Evolutionary conservation across 2,329 filamentous ascomycete genomes (phyloP).

Genomic region (Colletotrichum lindemuthianum): DNA sequence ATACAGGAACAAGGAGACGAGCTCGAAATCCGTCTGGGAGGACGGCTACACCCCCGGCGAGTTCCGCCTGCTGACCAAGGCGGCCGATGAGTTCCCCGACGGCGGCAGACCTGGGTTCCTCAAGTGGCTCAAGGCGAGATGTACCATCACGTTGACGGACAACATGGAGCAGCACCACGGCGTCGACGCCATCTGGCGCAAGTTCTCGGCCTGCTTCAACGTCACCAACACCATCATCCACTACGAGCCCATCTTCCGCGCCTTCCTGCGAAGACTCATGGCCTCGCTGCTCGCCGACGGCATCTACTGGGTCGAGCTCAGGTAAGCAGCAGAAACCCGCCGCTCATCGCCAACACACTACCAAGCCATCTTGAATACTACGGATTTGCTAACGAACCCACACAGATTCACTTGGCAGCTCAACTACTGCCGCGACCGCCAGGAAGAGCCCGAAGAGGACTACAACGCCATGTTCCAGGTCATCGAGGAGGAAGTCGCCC

Average conservation of each 20-base stretch:
- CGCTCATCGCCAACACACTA: background rate
- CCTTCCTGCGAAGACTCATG: slow-evolving; percentile 74
- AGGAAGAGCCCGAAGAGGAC: slow-evolving; percentile 69
- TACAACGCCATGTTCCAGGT: slow-evolving; percentile 72
- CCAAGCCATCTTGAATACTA: no score
- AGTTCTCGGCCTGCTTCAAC: slow-evolving; percentile 75
- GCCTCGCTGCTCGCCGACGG: slow-evolving; percentile 75
- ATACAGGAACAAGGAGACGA: slow-evolving; percentile 53
- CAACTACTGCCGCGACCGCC: slow-evolving; percentile 68
- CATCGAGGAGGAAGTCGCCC: slow-evolving; percentile 77
- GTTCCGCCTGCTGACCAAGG: slow-evolving; percentile 62
- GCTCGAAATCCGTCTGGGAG: slow-evolving; percentile 65
- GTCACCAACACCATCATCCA: slow-evolving; percentile 76
- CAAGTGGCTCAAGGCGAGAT: slow-evolving; percentile 75
- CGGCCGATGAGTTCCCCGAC: slow-evolving; percentile 75
- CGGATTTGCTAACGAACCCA: background rate
- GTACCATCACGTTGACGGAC: slow-evolving; percentile 74
- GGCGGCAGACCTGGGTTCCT: slow-evolving; percentile 74
- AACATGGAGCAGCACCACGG: slow-evolving; percentile 79
- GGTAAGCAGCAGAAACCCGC: slow-evolving; percentile 37
- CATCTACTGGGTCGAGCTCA: slow-evolving; percentile 80
- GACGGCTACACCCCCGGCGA: slow-evolving; percentile 65
- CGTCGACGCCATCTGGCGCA: slow-evolving; percentile 80
- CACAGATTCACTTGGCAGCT: slow-evolving; percentile 71
- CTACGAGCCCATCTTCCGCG: slow-evolving; percentile 85